These are phyloP conservation scores for Clonostachys sp. DNA, from an alignment of 2,329 filamentous ascomycete genomes.

Conservation along the genomic window DNA sequence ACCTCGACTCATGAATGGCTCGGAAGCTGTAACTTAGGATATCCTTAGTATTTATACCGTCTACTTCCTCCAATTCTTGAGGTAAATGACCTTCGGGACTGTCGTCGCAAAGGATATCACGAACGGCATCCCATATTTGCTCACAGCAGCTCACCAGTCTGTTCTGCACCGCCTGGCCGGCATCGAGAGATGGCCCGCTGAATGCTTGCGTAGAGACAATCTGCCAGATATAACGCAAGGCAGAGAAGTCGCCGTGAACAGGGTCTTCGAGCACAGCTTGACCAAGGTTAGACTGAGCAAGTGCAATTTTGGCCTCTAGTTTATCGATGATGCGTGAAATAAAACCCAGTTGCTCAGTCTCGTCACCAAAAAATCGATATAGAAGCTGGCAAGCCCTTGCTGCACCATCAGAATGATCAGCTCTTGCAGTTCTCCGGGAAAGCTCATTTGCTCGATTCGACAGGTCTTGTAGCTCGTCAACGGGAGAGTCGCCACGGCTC, in stretches of 20 bases:
- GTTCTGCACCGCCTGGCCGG: constrained; percentile 36
- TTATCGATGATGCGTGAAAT: constrained; percentile 53
- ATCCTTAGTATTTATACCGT: constrained; percentile 78
- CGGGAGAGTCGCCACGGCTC: neutral
- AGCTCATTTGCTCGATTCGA: constrained; percentile 47
- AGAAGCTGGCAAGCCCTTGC: constrained; percentile 71
- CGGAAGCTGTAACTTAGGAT: constrained; percentile 93
- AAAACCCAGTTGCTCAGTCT: constrained; percentile 40
- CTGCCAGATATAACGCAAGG: constrained; percentile 54
- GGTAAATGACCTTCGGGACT: constrained; percentile 86
- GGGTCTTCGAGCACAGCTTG: constrained; percentile 62
- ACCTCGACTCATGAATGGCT: constrained; percentile 92
- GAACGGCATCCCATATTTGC: constrained; percentile 73
- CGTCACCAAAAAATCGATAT: constrained; percentile 48
- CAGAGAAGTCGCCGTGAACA: constrained; percentile 66
- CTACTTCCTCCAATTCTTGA: constrained; percentile 67
- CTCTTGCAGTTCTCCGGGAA: constrained; percentile 70
- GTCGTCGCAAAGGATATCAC: constrained; percentile 80
- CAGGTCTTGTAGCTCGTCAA: constrained; percentile 36
- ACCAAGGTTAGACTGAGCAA: constrained; percentile 62
- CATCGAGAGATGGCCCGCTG: constrained; percentile 23
- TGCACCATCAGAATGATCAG: constrained; percentile 88
- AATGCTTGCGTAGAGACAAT: constrained; percentile 38
- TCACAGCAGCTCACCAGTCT: constrained; percentile 57
- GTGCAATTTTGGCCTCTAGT: constrained; percentile 59